These are phyloP conservation scores for Aspergillus melleus DNA, from an alignment of 2,329 filamentous ascomycete species.

Conservation along the genomic window DNA sequence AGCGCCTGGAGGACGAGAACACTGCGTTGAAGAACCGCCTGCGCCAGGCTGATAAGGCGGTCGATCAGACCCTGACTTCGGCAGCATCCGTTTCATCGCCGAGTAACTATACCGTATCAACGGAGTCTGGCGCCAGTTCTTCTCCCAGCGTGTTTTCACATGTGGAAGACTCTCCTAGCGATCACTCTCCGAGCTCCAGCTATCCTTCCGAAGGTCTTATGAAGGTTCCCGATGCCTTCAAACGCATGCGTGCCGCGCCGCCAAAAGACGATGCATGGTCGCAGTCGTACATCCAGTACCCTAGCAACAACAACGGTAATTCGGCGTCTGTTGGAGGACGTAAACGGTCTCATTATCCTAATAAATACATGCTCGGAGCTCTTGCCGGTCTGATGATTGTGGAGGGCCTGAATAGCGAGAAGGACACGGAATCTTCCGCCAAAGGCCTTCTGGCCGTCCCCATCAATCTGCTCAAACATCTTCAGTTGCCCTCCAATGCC, in stretches of 20 bases:
- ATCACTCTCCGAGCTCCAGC: slow-evolving; percentile 30
- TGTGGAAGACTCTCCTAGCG: slow-evolving; percentile 35
- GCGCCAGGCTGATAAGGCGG: slow-evolving; percentile 70
- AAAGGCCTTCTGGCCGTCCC: slow-evolving; percentile 69
- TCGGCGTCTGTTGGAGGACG: slow-evolving; percentile 46
- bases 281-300: slow-evolving; percentile 40
- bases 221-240: slow-evolving; percentile 45
- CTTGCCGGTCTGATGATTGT: slow-evolving; percentile 89
- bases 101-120: slow-evolving; percentile 39
- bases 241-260: slow-evolving; percentile 40
- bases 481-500: slow-evolving; percentile 24
- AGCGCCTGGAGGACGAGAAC: slow-evolving; percentile 79
- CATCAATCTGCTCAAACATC: slow-evolving; percentile 54
- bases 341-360: slow-evolving; percentile 53
- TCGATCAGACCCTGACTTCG: slow-evolving; percentile 42
- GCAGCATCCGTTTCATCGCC: slow-evolving; percentile 42
- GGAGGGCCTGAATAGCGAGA: slow-evolving; percentile 74
- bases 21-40: slow-evolving; percentile 74
- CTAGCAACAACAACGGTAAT: slow-evolving; percentile 20
- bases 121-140: slow-evolving; percentile 35
- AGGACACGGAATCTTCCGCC: slow-evolving; percentile 59
- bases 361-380: slow-evolving; percentile 89
- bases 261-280: slow-evolving; percentile 36
- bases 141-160: slow-evolving; percentile 45
- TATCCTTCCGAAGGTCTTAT: slow-evolving; percentile 45